A percentile compares a stretch with the other conserved stretches of the same genome.
Conservation (phyloP, 2,329 filamentous ascomycete genomes). For the Coleophoma cylindrospora region DNA sequence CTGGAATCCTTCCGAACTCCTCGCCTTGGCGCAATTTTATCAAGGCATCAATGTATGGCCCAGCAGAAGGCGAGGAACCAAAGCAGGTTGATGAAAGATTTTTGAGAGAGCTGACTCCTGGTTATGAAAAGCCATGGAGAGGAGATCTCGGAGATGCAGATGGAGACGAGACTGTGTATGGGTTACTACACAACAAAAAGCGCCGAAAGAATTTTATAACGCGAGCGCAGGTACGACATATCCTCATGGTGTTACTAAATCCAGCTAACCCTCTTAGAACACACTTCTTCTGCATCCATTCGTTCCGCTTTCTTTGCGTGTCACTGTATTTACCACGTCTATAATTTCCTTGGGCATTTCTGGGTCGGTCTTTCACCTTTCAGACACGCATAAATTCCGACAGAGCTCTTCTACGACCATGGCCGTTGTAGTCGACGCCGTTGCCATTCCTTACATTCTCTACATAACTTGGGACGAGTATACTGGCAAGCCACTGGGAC, state of each 20-base stretch:
- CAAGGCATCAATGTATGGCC: conserved; percentile 25
- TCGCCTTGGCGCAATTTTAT: conserved; percentile 25
- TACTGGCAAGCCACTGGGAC: conserved; percentile 83
- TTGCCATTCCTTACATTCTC: conserved; percentile 83
- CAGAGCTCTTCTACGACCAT: conserved; percentile 78
- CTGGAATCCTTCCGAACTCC: conserved; percentile 10
- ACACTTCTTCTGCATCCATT: conserved; percentile 46
- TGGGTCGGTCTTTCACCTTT: conserved; percentile 61
- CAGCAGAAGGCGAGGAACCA: conserved; percentile 16
- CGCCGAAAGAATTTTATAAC: conserved; percentile 16
- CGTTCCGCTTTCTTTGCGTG: conserved; percentile 77
- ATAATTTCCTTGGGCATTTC: conserved; percentile 76
- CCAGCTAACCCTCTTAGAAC: conserved; percentile 14
- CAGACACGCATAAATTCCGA: conserved; percentile 32
- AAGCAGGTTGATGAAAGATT: conserved; percentile 21
- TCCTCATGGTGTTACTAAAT: neutral
- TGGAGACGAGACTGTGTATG: conserved; percentile 21
- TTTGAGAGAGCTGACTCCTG: conserved; percentile 23
- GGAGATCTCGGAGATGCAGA: conserved; percentile 21
- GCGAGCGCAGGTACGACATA: conserved; percentile 20
- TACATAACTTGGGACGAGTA: conserved; percentile 98
- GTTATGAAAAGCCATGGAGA: conserved; percentile 27
- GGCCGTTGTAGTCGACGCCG: conserved; percentile 81
- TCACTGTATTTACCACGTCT: conserved; percentile 79
- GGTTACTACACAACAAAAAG: conserved; percentile 22